Percentiles rank a stretch among this genome's conserved stretches.
phyloP scores from a whole-genome alignment of 768 basidiomycete genomes.

The Serendipita sp. region DNA sequence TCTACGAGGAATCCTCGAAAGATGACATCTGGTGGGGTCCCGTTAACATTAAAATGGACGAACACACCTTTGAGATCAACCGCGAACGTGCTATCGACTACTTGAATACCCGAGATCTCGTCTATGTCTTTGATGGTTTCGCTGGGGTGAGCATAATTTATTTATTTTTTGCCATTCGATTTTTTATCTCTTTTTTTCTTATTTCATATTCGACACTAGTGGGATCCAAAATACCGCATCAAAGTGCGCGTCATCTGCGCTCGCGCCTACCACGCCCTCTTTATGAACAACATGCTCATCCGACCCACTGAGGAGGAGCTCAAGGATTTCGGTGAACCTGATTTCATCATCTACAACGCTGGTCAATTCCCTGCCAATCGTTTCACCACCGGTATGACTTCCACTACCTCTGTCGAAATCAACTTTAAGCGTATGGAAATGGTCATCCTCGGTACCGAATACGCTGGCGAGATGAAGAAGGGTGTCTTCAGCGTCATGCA shows the following conservation, averaged over 20 bases:
- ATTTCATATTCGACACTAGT: conserved; percentile 19
- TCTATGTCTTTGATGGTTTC: conserved; percentile 93
- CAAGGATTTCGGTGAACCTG: conserved; percentile 87
- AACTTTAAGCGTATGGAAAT: conserved; percentile 99
- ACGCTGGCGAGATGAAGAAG: conserved; percentile 99
- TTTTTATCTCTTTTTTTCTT: conserved; percentile 4
- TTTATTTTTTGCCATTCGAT: neutral
- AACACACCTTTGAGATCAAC: conserved; percentile 98
- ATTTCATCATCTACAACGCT: conserved; percentile 99
- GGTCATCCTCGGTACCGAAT: conserved; percentile 98
- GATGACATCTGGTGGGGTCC: conserved; percentile 99
- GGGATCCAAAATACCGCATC: conserved; percentile 98
- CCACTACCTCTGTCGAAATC: conserved; percentile 95
- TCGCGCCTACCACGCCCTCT: conserved; percentile 94
- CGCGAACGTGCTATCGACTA: conserved; percentile 98
- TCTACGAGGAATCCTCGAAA: conserved; percentile 90
- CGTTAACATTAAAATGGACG: conserved; percentile 98
- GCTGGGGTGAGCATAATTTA: conserved; percentile 38
- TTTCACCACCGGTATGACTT: conserved; percentile 99
- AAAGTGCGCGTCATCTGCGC: conserved; percentile 99
- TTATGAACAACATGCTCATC: conserved; percentile 99
- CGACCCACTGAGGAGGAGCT: conserved; percentile 93
- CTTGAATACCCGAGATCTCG: conserved; percentile 93
- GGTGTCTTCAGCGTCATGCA: conserved; percentile 99
- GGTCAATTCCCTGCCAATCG: conserved; percentile 99